phyloP scores from a whole-genome alignment of 805 yeast genomes.

The Zygoascus ofunaensis region DNA sequence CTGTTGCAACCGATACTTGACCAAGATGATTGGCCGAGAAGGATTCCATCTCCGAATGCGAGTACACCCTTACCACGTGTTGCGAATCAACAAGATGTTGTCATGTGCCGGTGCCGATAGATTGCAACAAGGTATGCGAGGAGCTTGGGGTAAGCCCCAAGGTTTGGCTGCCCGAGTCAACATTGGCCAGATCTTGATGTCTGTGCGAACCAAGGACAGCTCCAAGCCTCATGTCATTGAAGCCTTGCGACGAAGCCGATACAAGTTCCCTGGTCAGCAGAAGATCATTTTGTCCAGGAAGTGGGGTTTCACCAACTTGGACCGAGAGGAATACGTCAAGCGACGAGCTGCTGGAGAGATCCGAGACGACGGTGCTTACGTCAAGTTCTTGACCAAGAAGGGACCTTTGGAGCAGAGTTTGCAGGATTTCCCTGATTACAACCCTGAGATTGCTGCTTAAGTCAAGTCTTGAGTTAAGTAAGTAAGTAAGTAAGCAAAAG shows the following conservation, averaged over 20 bases:
- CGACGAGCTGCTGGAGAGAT: slow-evolving; percentile 97
- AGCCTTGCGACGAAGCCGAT: slow-evolving; percentile 99
- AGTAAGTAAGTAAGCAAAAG: too few species aligned
- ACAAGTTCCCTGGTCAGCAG: slow-evolving; percentile 99
- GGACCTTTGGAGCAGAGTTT: slow-evolving; percentile 91
- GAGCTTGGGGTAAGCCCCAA: slow-evolving; percentile 99
- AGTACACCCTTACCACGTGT: slow-evolving; percentile 99
- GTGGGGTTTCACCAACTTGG: slow-evolving; percentile 99
- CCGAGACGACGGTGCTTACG: slow-evolving; percentile 99
- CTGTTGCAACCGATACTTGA: slow-evolving; percentile 99
- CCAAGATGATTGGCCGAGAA: slow-evolving; percentile 97
- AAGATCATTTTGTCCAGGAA: slow-evolving; percentile 98
- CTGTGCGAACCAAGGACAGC: slow-evolving; percentile 96
- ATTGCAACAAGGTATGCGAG: slow-evolving; percentile 99
- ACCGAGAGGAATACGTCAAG: slow-evolving; percentile 93
- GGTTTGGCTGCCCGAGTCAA: slow-evolving; percentile 99
- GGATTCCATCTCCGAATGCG: slow-evolving; percentile 99
- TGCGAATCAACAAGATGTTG: slow-evolving; percentile 99
- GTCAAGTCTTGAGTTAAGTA: too few species aligned
- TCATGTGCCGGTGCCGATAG: slow-evolving; percentile 99
- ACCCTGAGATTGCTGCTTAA: slow-evolving; percentile 33
- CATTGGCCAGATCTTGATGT: slow-evolving; percentile 97
- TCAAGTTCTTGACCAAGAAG: slow-evolving; percentile 94
- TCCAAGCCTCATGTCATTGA: slow-evolving; percentile 97
- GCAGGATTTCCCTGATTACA: slow-evolving; percentile 82